Evolutionary conservation across 306 rosid species (phyloP).

Genomic region (Castanea crenata): DNA sequence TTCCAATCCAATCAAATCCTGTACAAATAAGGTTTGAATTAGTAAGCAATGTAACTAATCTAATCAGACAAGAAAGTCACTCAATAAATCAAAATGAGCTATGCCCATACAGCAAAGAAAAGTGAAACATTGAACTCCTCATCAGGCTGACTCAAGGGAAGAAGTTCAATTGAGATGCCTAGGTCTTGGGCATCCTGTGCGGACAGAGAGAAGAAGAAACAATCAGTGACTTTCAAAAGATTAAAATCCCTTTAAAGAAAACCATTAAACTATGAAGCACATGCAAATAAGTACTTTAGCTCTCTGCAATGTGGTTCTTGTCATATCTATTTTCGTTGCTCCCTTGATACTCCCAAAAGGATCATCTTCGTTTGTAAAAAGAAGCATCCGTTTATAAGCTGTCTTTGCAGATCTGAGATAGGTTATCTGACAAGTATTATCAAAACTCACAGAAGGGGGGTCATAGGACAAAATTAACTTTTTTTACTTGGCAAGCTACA

Average conservation of each 20-base stretch:
- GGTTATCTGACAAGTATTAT: constrained; percentile 12
- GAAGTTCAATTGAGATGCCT: constrained; percentile 84
- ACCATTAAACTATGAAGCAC: constrained; percentile 16
- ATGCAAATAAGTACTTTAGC: constrained; percentile 58
- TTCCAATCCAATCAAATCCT: constrained; percentile 81
- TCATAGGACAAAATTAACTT: not conserved
- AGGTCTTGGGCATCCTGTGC: constrained; percentile 87
- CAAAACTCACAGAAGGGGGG: not conserved
- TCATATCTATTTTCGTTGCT: constrained; percentile 72
- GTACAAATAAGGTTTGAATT: constrained; percentile 15
- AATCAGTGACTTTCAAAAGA: constrained; percentile 13
- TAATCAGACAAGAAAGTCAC: constrained; percentile 8
- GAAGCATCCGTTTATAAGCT: constrained; percentile 73
- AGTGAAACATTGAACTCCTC: constrained; percentile 56
- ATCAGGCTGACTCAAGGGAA: constrained; percentile 65
- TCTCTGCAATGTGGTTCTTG: constrained; percentile 83
- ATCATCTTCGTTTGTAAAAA: constrained; percentile 92
- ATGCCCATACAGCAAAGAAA: constrained; percentile 71
- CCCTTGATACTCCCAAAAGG: constrained; percentile 79
- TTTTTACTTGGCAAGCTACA: not conserved
- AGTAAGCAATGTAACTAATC: constrained; percentile 15
- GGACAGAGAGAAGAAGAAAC: constrained; percentile 3
- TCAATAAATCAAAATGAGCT: constrained; percentile 12
- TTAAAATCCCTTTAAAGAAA: constrained; percentile 15
- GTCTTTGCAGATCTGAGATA: constrained; percentile 72